These are phyloP conservation scores for Sanghuangporus weigelae DNA, from an alignment of 1,284 basidiomycete genomes.

Conservation along the genomic window DNA sequence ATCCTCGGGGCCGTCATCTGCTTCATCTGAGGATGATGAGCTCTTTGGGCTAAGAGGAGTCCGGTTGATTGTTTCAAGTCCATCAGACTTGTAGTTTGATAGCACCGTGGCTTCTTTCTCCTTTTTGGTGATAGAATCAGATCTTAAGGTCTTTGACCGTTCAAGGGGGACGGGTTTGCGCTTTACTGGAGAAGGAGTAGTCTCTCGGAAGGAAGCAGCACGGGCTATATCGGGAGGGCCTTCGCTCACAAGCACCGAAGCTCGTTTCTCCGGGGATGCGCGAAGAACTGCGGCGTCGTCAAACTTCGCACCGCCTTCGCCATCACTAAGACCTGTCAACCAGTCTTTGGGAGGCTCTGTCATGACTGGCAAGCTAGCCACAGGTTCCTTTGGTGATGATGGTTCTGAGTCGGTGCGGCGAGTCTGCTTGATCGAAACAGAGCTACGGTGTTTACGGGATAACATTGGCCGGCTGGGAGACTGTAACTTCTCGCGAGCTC, in stretches of 20 bases:
- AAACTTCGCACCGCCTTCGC: slow-evolving; percentile 21
- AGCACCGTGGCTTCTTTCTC: not conserved
- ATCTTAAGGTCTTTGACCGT: slow-evolving; percentile 1
- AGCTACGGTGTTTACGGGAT: slow-evolving; percentile 39
- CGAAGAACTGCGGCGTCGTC: slow-evolving; percentile 23
- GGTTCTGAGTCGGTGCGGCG: slow-evolving; percentile 5
- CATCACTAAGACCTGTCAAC: slow-evolving; percentile 62
- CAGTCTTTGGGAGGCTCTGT: slow-evolving; percentile 47
- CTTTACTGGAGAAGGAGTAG: slow-evolving; percentile 1
- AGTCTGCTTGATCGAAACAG: slow-evolving; percentile 30
- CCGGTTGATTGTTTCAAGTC: slow-evolving; percentile 9
- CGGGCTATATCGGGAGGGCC: slow-evolving; percentile 5
- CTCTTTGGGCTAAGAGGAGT: slow-evolving; percentile 24
- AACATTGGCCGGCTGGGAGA: slow-evolving; percentile 30
- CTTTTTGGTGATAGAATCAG: not conserved
- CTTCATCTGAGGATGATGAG: slow-evolving; percentile 44
- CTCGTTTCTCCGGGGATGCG: slow-evolving; percentile 21
- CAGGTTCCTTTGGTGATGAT: slow-evolving; percentile 17
- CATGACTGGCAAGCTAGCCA: slow-evolving; percentile 11
- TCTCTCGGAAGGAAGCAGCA: slow-evolving; percentile 5
- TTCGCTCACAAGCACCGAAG: slow-evolving; percentile 11
- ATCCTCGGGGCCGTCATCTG: slow-evolving; percentile 61
- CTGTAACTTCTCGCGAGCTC: slow-evolving; percentile 9
- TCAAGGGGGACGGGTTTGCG: slow-evolving; percentile 8
- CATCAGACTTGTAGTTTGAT: not conserved